These are phyloP conservation scores for Colletotrichum sp. DNA, from an alignment of 2,329 filamentous ascomycete species.

Conservation along the genomic window DNA sequence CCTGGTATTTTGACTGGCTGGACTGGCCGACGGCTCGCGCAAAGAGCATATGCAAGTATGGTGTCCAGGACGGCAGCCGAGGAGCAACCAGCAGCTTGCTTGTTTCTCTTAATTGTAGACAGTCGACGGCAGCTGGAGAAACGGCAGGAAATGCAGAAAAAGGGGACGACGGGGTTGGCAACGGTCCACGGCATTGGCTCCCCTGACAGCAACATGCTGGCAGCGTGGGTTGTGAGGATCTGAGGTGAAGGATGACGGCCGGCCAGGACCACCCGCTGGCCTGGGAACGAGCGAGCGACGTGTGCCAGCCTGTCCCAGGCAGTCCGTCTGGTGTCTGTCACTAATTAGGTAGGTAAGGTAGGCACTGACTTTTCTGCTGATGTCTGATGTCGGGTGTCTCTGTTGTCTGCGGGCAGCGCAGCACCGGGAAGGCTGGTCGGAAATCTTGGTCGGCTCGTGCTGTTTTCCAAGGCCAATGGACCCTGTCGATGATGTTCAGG, in stretches of 20 bases:
- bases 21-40: neutral
- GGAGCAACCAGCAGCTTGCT: neutral
- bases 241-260: neutral
- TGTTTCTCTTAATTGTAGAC: neutral
- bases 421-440: neutral
- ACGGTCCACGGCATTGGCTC: conserved; percentile 1
- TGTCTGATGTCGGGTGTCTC: neutral
- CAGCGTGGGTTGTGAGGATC: neutral
- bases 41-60: neutral
- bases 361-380: conserved; percentile 13
- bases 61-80: neutral
- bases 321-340: conserved; percentile 6
- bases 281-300: conserved; percentile 11
- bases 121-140: neutral
- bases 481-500: neutral
- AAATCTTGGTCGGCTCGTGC: neutral
- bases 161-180: neutral
- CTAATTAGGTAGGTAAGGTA: neutral
- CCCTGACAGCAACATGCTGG: neutral
- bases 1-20: neutral
- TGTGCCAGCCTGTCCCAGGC: conserved; percentile 11
- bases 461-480: neutral
- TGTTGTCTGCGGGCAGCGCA: neutral
- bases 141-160: neutral
- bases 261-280: conserved; percentile 8